Evolutionary conservation across 2,329 filamentous ascomycete genomes (phyloP), one percentile per base, ranked within the genome.

Genomic region (Cylindrodendrum hubeiense): DNA sequence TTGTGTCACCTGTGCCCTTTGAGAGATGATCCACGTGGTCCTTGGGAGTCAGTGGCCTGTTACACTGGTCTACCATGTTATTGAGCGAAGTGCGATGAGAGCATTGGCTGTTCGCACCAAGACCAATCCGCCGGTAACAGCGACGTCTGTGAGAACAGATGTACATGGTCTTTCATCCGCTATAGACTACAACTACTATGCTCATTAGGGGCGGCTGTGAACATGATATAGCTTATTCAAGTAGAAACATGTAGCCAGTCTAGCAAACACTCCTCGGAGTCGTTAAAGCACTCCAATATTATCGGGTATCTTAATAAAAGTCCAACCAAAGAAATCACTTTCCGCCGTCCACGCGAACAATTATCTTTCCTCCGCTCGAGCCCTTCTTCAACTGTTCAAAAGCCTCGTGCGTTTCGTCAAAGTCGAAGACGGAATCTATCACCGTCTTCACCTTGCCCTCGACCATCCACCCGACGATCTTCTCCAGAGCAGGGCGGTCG

Each of bases 341-440:
- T 10, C 24, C 47, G 13, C 57, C 63, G 12, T 67, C 59, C 53
- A 75, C 69, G 5, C 67, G 67, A 28, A 82, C 71, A 39, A 91
- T 80, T 69, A 92, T 79, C 80, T 92, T 92, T 0, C 90, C 90
- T 55, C 79, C 85, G 4, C 85, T 81, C n/a, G 87, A 82, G 0
- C 86, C 86, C 3, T 83, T 86, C 79, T 87, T 89, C 71, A 91
- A 73, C 66, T 83, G 86, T 75, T 85, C 83, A 77, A 86, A 90
- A 3, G 89, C 90, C 72, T 85, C 81, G 1, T 80, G 78, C 2
- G 81, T 84, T 60, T 91, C 85, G 19, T 87, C 84, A 73, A 90
- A 89, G 22, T 82, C 80, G 70, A 84, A 90, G 2, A 80, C 81
- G 34, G 82, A 80, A 73, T 90, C 89, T 34, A 91, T 75, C 1